Conservation (phyloP, 176 grass and related monocot genomes). For the Chloris gayana region DNA sequence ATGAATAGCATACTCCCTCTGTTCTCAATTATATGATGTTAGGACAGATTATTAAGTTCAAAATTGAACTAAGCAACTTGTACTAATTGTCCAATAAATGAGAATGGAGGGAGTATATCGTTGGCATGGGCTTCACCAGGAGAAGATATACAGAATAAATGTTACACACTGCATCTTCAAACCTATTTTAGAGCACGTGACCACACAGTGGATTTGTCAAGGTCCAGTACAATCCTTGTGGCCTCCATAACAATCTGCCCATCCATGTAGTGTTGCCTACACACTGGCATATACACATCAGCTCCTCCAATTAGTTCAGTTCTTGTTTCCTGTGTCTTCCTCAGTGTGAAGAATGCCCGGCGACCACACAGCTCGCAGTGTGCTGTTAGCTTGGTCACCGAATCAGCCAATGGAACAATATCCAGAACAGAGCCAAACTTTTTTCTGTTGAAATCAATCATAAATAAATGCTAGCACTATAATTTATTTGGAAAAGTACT, state of each 20-base stretch:
- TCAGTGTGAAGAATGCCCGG: conserved; percentile 82
- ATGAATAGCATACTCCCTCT: neutral
- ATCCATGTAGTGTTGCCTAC: conserved; percentile 83
- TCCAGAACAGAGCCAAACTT: conserved; percentile 92
- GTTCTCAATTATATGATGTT: too few relatives aligned
- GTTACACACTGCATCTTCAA: neutral
- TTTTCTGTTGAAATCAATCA: conserved; percentile 52
- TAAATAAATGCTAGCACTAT: conserved; percentile 21
- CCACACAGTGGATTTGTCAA: conserved; percentile 48
- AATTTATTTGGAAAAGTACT: neutral
- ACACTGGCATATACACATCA: conserved; percentile 93
- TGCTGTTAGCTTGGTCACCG: conserved; percentile 85
- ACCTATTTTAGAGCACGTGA: conserved; percentile 45
- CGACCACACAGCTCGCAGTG: conserved; percentile 72
- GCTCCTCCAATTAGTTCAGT: conserved; percentile 88
- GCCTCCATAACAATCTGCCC: conserved; percentile 70
- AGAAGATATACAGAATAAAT: neutral
- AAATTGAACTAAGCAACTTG: too few relatives aligned
- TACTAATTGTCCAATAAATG: too few relatives aligned
- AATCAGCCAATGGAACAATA: conserved; percentile 81
- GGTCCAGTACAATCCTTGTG: conserved; percentile 70
- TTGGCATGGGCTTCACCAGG: neutral
- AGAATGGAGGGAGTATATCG: neutral
- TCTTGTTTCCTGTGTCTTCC: conserved; percentile 83
- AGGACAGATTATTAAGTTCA: too few relatives aligned